Conservation (phyloP, 106 monocot genomes). For the Platanthera guangdongensis region DNA sequence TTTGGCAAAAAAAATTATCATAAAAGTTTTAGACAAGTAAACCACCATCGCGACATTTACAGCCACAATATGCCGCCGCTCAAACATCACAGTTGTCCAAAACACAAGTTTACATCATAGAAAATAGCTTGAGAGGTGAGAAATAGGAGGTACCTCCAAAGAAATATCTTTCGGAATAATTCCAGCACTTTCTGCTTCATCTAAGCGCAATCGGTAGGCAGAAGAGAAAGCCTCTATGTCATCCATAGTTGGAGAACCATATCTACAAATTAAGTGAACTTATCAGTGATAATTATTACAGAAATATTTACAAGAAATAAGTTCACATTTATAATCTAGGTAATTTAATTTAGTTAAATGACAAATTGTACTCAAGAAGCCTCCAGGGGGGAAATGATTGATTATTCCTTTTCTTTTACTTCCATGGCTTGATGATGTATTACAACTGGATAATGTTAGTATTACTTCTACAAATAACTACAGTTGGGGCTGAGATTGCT, state of each 20-base stretch:
- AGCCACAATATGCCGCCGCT: not conserved
- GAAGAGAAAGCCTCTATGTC: slow-evolving; percentile 25
- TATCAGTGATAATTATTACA: not conserved
- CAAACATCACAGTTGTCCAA: no score
- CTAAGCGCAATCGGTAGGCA: slow-evolving; percentile 18
- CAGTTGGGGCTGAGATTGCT: no score
- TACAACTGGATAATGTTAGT: not conserved
- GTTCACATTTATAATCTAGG: not conserved
- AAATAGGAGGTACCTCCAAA: slow-evolving; percentile 11
- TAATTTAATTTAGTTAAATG: not conserved
- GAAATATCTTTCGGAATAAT: slow-evolving; percentile 16
- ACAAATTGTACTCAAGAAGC: not conserved
- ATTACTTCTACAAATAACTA: not conserved
- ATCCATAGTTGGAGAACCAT: slow-evolving; percentile 25
- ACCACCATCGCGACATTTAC: no score
- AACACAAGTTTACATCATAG: not conserved
- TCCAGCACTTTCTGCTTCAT: slow-evolving; percentile 13
- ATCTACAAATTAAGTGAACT: slow-evolving; percentile 4
- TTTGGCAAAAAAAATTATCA: no score
- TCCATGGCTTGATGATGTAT: not conserved
- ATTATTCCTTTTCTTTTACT: not conserved
- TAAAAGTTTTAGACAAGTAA: no score
- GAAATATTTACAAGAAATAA: not conserved
- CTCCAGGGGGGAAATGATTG: not conserved
- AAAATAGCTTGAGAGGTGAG: not conserved